Conservation (phyloP, 140 eudicot species). For the Bidens hawaiensis region DNA sequence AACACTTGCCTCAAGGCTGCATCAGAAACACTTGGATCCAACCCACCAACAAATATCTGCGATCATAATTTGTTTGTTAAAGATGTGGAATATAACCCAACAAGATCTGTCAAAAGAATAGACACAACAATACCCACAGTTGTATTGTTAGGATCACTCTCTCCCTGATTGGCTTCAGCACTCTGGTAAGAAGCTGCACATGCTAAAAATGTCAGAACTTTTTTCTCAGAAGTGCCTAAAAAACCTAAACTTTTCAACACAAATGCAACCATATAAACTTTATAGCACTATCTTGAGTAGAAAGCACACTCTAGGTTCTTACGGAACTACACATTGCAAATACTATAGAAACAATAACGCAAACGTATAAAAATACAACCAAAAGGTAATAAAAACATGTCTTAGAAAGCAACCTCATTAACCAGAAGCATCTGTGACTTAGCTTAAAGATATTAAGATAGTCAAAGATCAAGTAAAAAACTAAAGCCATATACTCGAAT, state of each 20-base stretch:
- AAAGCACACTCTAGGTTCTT: neutral
- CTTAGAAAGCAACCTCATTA: neutral
- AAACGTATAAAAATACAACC: neutral
- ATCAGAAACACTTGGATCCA: constrained; percentile 86
- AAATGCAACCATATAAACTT: neutral
- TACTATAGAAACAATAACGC: neutral
- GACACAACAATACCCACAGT: constrained; percentile 69
- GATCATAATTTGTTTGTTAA: constrained; percentile 16
- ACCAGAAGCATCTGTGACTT: neutral
- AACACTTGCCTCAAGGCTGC: constrained; percentile 76
- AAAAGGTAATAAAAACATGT: neutral
- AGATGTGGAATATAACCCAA: neutral
- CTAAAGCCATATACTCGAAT: neutral
- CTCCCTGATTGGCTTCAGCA: constrained; percentile 89
- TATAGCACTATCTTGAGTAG: neutral
- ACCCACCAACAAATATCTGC: constrained; percentile 97
- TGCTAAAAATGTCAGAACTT: neutral
- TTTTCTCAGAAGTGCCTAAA: neutral
- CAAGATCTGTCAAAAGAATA: neutral
- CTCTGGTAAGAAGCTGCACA: constrained; percentile 79
- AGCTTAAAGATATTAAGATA: neutral
- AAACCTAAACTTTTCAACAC: neutral
- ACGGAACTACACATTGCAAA: neutral
- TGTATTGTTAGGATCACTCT: constrained; percentile 92
- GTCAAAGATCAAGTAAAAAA: neutral